phyloP scores from a whole-genome alignment of 2,329 filamentous ascomycete species.

The Xylariaceae sp. region DNA sequence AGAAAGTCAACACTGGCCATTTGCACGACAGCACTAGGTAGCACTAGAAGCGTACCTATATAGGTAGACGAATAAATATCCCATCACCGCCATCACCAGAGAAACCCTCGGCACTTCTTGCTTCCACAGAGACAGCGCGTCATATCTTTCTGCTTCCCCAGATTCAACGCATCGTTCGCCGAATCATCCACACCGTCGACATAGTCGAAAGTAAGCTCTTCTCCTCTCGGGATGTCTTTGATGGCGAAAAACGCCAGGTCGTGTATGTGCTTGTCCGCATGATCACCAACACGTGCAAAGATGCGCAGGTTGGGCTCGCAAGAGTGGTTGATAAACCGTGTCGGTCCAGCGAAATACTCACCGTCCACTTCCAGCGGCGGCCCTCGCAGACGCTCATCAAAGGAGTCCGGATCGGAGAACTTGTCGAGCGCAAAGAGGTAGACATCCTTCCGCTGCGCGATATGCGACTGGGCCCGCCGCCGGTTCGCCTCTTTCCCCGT shows the following conservation, averaged over 20 bases:
- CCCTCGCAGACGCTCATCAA: constrained; percentile 53
- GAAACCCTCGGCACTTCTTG: constrained; percentile 60
- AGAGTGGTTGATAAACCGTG: constrained; percentile 78
- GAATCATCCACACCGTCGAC: constrained; percentile 58
- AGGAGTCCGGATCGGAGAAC: constrained; percentile 57
- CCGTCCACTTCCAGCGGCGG: constrained; percentile 62
- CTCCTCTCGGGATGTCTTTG: constrained; percentile 57
- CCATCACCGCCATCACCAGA: constrained; percentile 60
- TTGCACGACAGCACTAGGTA: too few relatives aligned
- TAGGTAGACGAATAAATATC: too few relatives aligned
- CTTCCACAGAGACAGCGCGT: constrained; percentile 60
- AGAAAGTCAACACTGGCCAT: too few relatives aligned
- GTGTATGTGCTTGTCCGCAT: constrained; percentile 69
- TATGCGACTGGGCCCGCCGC: constrained; percentile 54
- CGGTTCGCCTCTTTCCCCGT: constrained; percentile 59
- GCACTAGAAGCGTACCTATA: too few relatives aligned
- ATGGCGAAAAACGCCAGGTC: constrained; percentile 74
- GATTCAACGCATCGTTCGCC: constrained; percentile 47
- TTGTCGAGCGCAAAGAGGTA: constrained; percentile 83
- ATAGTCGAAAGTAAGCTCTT: constrained; percentile 79
- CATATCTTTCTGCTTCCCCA: constrained; percentile 50
- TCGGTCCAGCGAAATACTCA: constrained; percentile 72
- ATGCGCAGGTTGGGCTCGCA: constrained; percentile 76
- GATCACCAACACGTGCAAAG: constrained; percentile 74
- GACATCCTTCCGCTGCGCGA: constrained; percentile 63